Base-by-base conservation (phyloP, 2,329 filamentous ascomycete species). In the Dactylellina haptotyla region DNA sequence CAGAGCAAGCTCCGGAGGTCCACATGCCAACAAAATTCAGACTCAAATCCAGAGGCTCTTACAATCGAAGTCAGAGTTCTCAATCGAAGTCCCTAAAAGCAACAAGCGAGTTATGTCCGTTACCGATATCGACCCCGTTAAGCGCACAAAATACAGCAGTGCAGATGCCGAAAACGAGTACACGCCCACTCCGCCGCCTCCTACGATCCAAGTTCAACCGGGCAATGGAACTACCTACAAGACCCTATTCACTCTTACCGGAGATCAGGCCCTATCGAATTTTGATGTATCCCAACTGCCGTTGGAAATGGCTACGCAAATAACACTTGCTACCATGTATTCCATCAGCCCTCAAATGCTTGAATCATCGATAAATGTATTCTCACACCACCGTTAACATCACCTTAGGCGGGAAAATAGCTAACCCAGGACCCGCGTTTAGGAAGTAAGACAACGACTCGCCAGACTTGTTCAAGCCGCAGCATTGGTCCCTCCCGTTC, bases 221-320 rank as follows among this genome's bases (percentile, higher is more conserved):
- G 62, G 64, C 41, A 70, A 74, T 23, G 64, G 71, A 6, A 70
- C 70, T 8, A 94, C 87, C 75, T 86, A 92, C 76, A 91, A 90
- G 3, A 91, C 96, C 74, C 84, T 99, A 2, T 99, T 93, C 79
- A 96, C 93, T 0, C 84, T 99, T 50, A 94, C 92, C 3, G 85
- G 86, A 51, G 92, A 95, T 79, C 84, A 86, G 53, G 90, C 87
- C 5, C 84, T 96, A 20, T 90, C 88, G 75, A 86, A 85, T 3
- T 97, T 98, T 79, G 91, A 97, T 79, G 92, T 94, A 34, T 89
- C 91, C 53, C 86, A 89, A 72, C 85, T 99, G 43, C 91, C 93
- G 1, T 82, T 88, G 9, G 87, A 92, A 20, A 82, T 97, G 66
- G 87, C 96, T 2, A 86, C 92, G 14, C 90, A 89, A 78, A 93